phyloP scores from a whole-genome alignment of 2,329 filamentous ascomycete species.

The Alternaria metachromatica region DNA sequence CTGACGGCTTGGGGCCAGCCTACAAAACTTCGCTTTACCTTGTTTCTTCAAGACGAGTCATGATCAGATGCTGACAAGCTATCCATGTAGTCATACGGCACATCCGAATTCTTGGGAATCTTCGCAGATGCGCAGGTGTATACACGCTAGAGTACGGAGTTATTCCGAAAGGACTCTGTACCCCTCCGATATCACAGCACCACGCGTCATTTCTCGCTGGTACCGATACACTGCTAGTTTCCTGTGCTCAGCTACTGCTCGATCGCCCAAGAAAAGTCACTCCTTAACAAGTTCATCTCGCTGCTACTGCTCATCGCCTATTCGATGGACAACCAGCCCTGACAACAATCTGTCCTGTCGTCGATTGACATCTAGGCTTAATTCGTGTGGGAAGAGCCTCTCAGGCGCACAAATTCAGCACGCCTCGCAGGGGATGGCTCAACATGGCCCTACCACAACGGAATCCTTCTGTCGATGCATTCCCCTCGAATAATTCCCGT shows the following conservation, averaged over 20 bases:
- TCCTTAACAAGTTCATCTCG: neutral
- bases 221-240: neutral
- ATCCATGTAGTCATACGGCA: neutral
- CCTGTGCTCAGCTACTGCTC: neutral
- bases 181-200: neutral
- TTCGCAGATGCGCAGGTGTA: neutral
- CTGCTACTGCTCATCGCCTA: neutral
- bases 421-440: neutral
- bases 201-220: neutral
- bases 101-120: neutral
- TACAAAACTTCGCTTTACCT: neutral
- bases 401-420: neutral
- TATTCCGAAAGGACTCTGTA: neutral
- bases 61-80: neutral
- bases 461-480: neutral
- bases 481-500: neutral
- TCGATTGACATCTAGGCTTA: neutral
- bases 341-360: neutral
- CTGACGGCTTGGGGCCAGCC: neutral
- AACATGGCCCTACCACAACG: neutral
- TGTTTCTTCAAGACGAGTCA: neutral
- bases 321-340: neutral
- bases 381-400: neutral
- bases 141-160: neutral
- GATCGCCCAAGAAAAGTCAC: neutral